Evolutionary conservation across 371 early-diverging fungal species (phyloP).

Genomic region (Mortierella sp.): DNA sequence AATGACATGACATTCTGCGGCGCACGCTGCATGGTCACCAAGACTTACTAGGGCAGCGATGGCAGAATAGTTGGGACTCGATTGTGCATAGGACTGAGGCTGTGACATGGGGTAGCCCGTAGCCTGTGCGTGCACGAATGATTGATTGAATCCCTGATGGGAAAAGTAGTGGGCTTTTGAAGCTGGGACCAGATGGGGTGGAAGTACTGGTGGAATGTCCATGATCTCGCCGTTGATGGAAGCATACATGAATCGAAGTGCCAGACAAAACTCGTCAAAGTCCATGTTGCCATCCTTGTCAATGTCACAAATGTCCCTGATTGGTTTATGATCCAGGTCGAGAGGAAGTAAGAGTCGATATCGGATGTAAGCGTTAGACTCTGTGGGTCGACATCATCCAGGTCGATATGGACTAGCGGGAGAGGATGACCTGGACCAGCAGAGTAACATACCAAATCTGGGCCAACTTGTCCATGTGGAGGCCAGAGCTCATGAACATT

Average conservation of each 20-base stretch:
- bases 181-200: constrained; percentile 62
- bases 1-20: too few species aligned
- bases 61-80: constrained; percentile 30
- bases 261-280: constrained; percentile 89
- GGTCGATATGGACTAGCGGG: too few species aligned
- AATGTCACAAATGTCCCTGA: constrained; percentile 87
- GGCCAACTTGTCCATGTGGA: constrained; percentile 73
- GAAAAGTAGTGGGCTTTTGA: constrained; percentile 62
- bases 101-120: constrained; percentile 51
- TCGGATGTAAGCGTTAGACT: too few species aligned
- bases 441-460: constrained; percentile 78
- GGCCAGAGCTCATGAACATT: constrained; percentile 77
- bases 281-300: constrained; percentile 91
- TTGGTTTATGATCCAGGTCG: background rate
- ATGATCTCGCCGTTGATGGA: constrained; percentile 72
- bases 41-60: constrained; percentile 48
- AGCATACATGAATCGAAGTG: constrained; percentile 81
- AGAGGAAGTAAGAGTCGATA: background rate
- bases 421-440: too few species aligned
- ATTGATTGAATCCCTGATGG: constrained; percentile 39
- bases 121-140: constrained; percentile 50
- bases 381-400: too few species aligned
- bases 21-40: too few species aligned
- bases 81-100: constrained; percentile 23
- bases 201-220: constrained; percentile 65